Conservation (phyloP, 345 rosid genomes). For the Leavenworthia alabamica region DNA sequence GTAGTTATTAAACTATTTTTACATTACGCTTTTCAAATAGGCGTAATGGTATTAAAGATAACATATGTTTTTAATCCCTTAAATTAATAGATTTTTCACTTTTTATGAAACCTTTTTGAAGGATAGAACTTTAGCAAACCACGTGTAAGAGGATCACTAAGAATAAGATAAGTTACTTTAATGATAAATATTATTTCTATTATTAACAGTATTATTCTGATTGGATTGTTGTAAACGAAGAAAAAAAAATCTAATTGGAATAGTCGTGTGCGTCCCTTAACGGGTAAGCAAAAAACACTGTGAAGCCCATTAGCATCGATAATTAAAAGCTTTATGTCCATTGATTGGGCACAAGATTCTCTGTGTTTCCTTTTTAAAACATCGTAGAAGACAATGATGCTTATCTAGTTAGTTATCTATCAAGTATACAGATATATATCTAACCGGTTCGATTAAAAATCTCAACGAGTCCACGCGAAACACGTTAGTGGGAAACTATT, state of each 20-base stretch:
- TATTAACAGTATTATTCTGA: not conserved
- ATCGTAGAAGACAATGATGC: not conserved
- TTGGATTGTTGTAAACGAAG: not conserved
- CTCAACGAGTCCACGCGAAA: constrained; percentile 9
- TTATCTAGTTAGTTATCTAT: not conserved
- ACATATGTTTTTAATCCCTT: not conserved
- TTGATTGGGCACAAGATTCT: constrained; percentile 16
- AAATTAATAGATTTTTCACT: no score
- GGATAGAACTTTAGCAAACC: constrained; percentile 21
- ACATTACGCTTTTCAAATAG: constrained; percentile 23
- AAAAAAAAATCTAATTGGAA: not conserved
- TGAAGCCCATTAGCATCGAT: constrained; percentile 10
- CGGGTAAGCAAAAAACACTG: constrained; percentile 18
- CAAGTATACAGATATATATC: not conserved
- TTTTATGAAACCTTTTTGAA: constrained; percentile 11
- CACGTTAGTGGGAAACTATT: not conserved
- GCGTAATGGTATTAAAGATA: not conserved
- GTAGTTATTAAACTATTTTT: not conserved
- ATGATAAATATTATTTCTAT: not conserved
- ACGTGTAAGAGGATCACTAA: constrained; percentile 15
- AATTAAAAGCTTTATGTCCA: constrained; percentile 11
- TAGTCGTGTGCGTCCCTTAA: constrained; percentile 22
- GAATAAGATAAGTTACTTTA: constrained; percentile 1
- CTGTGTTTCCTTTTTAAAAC: not conserved
- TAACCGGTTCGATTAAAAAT: not conserved